phyloP scores from a whole-genome alignment of 192 early-diverging fungal species.

The Linnemannia zychae region DNA sequence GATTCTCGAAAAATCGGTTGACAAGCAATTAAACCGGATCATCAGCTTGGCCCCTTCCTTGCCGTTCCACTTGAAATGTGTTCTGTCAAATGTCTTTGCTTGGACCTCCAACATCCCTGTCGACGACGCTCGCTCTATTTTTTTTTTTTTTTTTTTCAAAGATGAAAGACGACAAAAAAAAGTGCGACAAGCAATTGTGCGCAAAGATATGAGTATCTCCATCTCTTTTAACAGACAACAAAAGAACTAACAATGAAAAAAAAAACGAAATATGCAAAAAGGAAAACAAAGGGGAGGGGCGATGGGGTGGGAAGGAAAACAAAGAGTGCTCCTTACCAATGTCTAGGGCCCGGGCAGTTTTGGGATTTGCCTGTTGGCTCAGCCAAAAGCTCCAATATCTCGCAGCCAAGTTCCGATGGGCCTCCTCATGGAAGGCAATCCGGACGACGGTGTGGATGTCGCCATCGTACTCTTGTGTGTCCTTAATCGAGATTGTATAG shows the following conservation, averaged over 20 bases:
- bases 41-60: slow-evolving; percentile 72
- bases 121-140: slow-evolving; percentile 65
- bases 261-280: neutral
- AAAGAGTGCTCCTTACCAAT: slow-evolving; percentile 57
- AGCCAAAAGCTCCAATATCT: slow-evolving; percentile 83
- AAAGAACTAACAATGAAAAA: neutral
- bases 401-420: slow-evolving; percentile 71
- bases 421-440: slow-evolving; percentile 80
- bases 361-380: slow-evolving; percentile 73
- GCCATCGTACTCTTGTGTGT: slow-evolving; percentile 61
- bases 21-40: slow-evolving; percentile 81
- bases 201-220: slow-evolving; percentile 37
- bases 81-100: slow-evolving; percentile 74
- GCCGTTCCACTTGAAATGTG: slow-evolving; percentile 80
- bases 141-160: neutral
- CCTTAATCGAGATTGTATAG: slow-evolving; percentile 69
- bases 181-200: neutral
- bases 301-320: neutral
- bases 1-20: slow-evolving; percentile 85
- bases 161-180: neutral
- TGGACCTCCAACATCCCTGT: slow-evolving; percentile 69
- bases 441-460: slow-evolving; percentile 69
- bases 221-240: neutral
- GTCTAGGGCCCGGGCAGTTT: slow-evolving; percentile 72
- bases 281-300: neutral